Evolutionary conservation across 1,284 basidiomycete genomes (phyloP), one percentile per base, ranked within the genome.

Genomic region (Cystobasidiaceae sp.): DNA sequence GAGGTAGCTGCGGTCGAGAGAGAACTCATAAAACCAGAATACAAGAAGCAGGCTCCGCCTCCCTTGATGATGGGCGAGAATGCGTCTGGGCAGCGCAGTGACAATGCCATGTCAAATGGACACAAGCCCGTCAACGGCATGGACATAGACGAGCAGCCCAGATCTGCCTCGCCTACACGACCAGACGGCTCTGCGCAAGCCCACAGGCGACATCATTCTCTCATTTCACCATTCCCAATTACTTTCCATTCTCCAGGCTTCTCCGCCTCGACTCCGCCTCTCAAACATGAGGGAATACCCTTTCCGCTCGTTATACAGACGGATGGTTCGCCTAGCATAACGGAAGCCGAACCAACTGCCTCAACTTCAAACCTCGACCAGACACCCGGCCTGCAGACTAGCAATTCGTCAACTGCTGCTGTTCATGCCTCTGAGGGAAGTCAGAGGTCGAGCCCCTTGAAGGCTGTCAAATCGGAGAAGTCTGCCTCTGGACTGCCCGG

Each of bases 11-110:
- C 61, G 33, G 51, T 64, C 28, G 61, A 64, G 32, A 27, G 48
- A 27, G 61, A 64, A 27, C 61, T 64, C 41, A 64, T 64, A 17
- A 55, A 50, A 44, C 61, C 61, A 11, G 61, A 64, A 33, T 64
- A 64, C 34, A 37, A 44, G 9, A 56, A 56, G 23, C 51, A 54
- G 17, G 9, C 39, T n/a, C n/a, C n/a, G 5, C 17, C 39, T 44
- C 15, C 54, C 23, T 32, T 21, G 7, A 23, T 4, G 11, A 17
- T 32, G 27, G 50, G 32, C 6, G 50, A 23, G 17, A 37, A 52
- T 23, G 50, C 33, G 15, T 9, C 8, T 37, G 19, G 33, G 11
- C 23, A 25, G 15, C 25, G 9, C 6, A 33, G 37, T 33, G 25
- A 37, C 37, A 33, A 52, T 37, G 41, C 33, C 25, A 52, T 37